Conservation (phyloP, 371 early-diverging fungal genomes). For the Mortierella sp. region DNA sequence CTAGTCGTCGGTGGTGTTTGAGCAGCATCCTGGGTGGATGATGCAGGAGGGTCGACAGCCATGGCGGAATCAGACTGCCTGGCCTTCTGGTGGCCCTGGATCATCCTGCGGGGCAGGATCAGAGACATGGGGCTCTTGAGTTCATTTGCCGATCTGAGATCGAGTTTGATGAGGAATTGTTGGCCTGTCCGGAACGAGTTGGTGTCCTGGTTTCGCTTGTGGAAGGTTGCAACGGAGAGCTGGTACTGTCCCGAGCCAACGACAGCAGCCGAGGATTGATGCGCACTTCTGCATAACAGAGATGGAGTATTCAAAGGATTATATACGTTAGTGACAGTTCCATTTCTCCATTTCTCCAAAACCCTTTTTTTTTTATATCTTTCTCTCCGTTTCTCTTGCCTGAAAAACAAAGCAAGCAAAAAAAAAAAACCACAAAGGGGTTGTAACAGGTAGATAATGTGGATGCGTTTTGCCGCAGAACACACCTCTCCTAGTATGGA, state of each 20-base stretch:
- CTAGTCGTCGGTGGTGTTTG: neutral
- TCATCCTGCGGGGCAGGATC: slow-evolving; percentile 45
- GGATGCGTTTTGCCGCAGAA: too few species aligned
- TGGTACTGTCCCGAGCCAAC: slow-evolving; percentile 30
- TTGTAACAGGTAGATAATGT: too few species aligned
- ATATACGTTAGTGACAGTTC: neutral
- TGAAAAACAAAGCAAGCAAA: too few species aligned
- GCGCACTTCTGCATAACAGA: slow-evolving; percentile 16
- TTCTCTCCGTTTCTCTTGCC: too few species aligned
- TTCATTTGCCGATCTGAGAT: slow-evolving; percentile 25
- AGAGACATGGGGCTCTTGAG: slow-evolving; percentile 45
- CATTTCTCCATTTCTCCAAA: too few species aligned
- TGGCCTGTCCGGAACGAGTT: slow-evolving; percentile 54
- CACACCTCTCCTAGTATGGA: too few species aligned
- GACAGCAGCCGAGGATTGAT: slow-evolving; percentile 12
- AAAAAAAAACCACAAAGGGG: too few species aligned
- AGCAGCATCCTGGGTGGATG: neutral
- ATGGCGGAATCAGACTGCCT: slow-evolving; percentile 28
- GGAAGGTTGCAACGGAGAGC: slow-evolving; percentile 46
- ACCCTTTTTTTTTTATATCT: too few species aligned
- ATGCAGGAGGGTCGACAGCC: neutral
- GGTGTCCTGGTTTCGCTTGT: slow-evolving; percentile 52
- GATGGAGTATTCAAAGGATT: neutral
- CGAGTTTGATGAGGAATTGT: slow-evolving; percentile 48
- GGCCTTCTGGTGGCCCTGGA: slow-evolving; percentile 45